Conservation (phyloP, 139 green algal genomes). For the Closterium sp. region DNA sequence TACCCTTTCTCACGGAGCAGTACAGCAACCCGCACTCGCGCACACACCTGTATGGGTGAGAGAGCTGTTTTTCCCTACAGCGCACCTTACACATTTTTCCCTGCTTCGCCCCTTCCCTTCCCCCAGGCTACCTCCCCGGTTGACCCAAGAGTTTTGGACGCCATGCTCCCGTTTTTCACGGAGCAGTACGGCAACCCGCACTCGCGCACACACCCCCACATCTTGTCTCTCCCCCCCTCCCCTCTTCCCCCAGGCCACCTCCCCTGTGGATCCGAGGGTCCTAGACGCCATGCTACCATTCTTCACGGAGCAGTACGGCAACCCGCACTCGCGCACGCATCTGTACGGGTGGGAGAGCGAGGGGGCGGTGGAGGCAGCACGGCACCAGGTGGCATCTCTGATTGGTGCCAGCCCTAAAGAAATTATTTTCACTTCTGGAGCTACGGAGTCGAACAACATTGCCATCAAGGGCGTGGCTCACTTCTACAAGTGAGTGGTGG, state of each 20-base stretch:
- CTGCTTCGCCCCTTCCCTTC: too few species aligned
- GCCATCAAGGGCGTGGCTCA: constrained; percentile 91
- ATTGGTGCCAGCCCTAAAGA: constrained; percentile 93
- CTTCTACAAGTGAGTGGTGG: constrained; percentile 80
- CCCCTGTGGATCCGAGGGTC: constrained; percentile 90
- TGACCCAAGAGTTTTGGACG: constrained; percentile 91
- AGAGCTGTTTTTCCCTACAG: too few species aligned
- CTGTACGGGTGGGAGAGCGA: constrained; percentile 96
- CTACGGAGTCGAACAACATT: constrained; percentile 98
- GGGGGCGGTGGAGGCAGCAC: constrained; percentile 85
- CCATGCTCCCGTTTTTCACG: constrained; percentile 94
- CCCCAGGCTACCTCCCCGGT: constrained; percentile 86
- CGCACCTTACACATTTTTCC: too few species aligned
- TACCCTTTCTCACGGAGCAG: constrained; percentile 65
- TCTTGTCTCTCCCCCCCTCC: too few species aligned
- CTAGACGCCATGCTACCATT: constrained; percentile 96
- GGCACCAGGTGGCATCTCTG: constrained; percentile 77
- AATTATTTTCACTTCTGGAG: constrained; percentile 97
- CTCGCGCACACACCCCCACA: constrained; percentile 79
- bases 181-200: constrained; percentile 97
- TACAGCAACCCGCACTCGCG: too few species aligned
- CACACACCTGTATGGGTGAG: too few species aligned
- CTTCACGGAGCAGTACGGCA: constrained; percentile 91
- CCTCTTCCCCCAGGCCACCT: constrained; percentile 74
- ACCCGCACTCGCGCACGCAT: constrained; percentile 97